Conservation (phyloP, 2,329 filamentous ascomycete genomes). For the Dothideomycetidae sp. region DNA sequence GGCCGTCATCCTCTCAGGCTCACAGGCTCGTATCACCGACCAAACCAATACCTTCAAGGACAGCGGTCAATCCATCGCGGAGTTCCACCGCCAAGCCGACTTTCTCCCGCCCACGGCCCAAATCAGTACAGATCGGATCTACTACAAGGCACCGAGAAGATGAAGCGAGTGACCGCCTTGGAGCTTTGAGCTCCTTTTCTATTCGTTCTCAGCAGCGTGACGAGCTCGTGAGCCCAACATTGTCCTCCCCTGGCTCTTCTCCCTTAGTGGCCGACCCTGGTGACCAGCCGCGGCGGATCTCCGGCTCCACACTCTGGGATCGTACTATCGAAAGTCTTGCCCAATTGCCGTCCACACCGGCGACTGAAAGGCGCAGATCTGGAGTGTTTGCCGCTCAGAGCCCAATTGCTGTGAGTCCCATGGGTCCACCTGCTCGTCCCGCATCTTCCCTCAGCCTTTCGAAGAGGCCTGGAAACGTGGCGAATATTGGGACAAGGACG, state of each 20-base stretch:
- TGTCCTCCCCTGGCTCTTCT: conserved; percentile 11
- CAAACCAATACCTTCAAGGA: conserved; percentile 12
- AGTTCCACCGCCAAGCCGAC: conserved; percentile 15
- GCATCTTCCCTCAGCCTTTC: conserved; percentile 43
- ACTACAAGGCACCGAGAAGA: conserved; percentile 14
- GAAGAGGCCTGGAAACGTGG: conserved; percentile 35
- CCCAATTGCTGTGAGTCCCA: conserved; percentile 42
- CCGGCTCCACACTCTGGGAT: conserved; percentile 54
- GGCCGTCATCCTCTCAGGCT: conserved; percentile 6
- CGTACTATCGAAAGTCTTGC: conserved; percentile 75
- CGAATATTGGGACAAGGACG: conserved; percentile 22
- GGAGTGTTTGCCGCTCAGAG: conserved; percentile 58
- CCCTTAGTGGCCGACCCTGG: conserved; percentile 13
- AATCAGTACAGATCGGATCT: conserved; percentile 4
- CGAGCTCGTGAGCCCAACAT: conserved; percentile 9
- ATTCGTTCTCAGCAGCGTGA: conserved; percentile 27
- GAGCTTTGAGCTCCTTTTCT: conserved; percentile 29
- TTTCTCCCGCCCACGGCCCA: conserved; percentile 5
- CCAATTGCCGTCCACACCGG: conserved; percentile 63
- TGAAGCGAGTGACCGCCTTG: conserved; percentile 27
- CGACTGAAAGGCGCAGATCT: conserved; percentile 49
- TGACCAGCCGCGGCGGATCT: conserved; percentile 23
- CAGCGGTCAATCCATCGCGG: conserved; percentile 15
- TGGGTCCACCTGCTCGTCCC: conserved; percentile 49
- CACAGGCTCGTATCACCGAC: conserved; percentile 14